Evolutionary conservation across 306 rosid genomes (phyloP).

Genomic region (Chamaecrista fasciculata): DNA sequence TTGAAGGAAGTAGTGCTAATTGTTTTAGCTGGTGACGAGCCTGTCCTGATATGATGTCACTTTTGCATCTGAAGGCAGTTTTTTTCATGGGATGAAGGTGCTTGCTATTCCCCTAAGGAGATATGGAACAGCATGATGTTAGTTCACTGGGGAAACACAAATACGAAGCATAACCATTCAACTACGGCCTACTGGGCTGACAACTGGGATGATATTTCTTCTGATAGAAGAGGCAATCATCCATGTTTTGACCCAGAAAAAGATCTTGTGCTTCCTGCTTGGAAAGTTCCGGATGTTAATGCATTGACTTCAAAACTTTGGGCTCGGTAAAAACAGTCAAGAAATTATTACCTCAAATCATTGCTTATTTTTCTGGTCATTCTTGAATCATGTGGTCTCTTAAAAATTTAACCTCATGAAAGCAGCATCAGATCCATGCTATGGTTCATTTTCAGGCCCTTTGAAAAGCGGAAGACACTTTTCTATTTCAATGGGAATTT

Average conservation of each 20-base stretch:
- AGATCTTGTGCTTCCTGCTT: conserved; percentile 95
- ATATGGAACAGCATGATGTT: conserved; percentile 96
- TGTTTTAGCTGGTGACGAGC: conserved; percentile 15
- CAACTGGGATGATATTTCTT: conserved; percentile 70
- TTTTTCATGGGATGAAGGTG: conserved; percentile 99
- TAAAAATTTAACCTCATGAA: conserved; percentile 3
- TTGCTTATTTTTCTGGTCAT: conserved; percentile 15
- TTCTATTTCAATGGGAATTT: conserved; percentile 92
- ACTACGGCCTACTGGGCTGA: conserved; percentile 94
- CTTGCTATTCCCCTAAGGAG: conserved; percentile 98
- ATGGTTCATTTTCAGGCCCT: conserved; percentile 54
- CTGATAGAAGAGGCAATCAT: conserved; percentile 69
- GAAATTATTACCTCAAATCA: neutral
- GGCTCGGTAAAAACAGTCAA: conserved; percentile 50
- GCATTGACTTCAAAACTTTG: conserved; percentile 57
- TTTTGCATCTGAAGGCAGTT: conserved; percentile 66
- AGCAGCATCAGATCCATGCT: conserved; percentile 13
- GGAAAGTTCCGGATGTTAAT: conserved; percentile 75
- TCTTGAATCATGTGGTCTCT: conserved; percentile 7
- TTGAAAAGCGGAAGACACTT: conserved; percentile 63
- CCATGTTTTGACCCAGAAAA: conserved; percentile 88
- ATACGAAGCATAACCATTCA: conserved; percentile 80
- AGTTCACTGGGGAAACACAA: conserved; percentile 98
- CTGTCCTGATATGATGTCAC: conserved; percentile 36
- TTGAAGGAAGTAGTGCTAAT: conserved; percentile 11